Evolutionary conservation across 169 alveolate species (phyloP).

Genomic region (Eimeria praecox): DNA sequence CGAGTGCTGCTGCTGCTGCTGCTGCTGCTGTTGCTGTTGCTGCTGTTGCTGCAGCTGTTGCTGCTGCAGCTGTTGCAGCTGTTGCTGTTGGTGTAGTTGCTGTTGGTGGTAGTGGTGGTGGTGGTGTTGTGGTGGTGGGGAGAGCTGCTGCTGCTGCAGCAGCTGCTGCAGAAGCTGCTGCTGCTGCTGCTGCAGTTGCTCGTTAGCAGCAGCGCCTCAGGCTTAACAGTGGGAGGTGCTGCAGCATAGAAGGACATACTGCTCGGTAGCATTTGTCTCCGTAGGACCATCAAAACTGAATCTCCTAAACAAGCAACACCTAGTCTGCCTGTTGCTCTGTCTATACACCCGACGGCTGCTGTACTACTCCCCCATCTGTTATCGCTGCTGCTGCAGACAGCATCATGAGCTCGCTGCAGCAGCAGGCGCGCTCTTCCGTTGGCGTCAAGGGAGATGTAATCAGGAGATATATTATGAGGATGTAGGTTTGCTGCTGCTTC

Average conservation of each 20-base stretch:
- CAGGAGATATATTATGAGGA: background rate
- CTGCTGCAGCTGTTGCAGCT: no score
- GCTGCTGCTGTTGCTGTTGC: constrained; percentile 62
- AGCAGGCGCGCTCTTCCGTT: constrained; percentile 84
- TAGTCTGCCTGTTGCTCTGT: constrained; percentile 83
- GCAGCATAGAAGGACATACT: constrained; percentile 82
- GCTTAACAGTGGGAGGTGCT: constrained; percentile 78
- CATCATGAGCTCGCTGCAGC: constrained; percentile 83
- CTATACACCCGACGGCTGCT: constrained; percentile 87
- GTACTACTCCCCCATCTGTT: constrained; percentile 88
- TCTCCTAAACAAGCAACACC: constrained; percentile 88
- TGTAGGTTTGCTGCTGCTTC: constrained; percentile 54
- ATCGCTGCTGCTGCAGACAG: constrained; percentile 84
- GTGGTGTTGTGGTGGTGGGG: background rate
- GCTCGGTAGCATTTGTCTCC: constrained; percentile 85
- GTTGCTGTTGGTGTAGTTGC: no score
- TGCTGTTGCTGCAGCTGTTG: constrained; percentile 75
- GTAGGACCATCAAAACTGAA: constrained; percentile 84
- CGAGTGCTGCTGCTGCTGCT: no score
- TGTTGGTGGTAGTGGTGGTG: background rate
- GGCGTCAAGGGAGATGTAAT: constrained; percentile 80
- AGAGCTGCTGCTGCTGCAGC: constrained; percentile 17
- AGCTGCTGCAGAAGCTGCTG: no score
- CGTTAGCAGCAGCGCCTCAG: no score
- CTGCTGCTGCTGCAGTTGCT: constrained; percentile 75